Conservation (phyloP, 1,284 basidiomycete genomes). For the Ustilago sp. region DNA sequence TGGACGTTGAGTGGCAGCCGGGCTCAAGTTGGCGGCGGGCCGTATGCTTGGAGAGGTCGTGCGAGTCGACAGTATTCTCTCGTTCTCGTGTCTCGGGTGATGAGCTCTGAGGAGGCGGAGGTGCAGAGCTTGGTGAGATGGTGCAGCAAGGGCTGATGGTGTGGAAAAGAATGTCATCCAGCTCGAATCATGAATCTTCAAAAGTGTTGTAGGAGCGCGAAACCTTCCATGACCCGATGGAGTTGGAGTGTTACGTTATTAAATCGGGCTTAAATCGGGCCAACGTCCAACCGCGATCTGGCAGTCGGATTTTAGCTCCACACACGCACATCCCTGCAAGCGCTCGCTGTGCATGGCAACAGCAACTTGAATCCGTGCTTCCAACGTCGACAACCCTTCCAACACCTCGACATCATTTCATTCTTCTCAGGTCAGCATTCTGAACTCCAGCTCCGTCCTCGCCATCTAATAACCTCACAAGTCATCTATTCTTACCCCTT, state of each 20-base stretch:
- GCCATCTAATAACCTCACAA: no score
- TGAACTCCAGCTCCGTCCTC: neutral
- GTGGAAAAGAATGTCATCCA: conserved; percentile 3
- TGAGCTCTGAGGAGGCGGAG: neutral
- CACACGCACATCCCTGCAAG: neutral
- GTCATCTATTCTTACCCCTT: no score
- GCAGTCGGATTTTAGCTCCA: conserved; percentile 20
- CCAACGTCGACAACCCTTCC: neutral
- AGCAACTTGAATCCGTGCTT: conserved; percentile 13
- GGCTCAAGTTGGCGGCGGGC: neutral
- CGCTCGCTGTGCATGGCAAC: conserved; percentile 7
- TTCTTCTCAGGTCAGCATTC: neutral
- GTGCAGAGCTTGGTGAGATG: neutral
- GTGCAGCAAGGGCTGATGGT: conserved; percentile 10
- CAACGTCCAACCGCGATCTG: conserved; percentile 6
- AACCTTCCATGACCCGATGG: neutral
- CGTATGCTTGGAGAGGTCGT: neutral
- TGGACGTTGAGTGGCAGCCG: neutral
- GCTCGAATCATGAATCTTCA: conserved; percentile 18
- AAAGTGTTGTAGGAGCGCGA: conserved; percentile 14
- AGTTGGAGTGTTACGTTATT: conserved; percentile 15
- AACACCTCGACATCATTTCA: neutral
- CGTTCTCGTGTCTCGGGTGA: neutral
- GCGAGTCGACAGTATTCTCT: neutral
- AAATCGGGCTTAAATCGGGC: conserved; percentile 20